These are phyloP conservation scores for Sutorius australiensis DNA, from an alignment of 768 basidiomycete species.

Conservation along the genomic window DNA sequence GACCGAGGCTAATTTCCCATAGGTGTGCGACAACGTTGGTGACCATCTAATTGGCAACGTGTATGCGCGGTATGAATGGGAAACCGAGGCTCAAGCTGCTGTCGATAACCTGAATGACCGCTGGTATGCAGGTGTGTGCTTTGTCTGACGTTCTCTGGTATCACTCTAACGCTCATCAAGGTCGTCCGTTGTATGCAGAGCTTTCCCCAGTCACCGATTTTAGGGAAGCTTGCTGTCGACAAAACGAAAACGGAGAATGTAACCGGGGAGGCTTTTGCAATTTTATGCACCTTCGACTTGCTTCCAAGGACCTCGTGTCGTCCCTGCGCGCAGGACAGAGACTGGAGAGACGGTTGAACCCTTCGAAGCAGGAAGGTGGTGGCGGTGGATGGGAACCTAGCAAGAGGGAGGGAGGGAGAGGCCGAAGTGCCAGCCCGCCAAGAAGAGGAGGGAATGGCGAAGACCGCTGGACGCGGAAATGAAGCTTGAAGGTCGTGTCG, in stretches of 20 bases:
- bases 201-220: constrained; percentile 98
- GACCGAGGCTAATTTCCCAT: not conserved
- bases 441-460: constrained; percentile 66
- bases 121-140: constrained; percentile 87
- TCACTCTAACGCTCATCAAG: constrained; percentile 36
- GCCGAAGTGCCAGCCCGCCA: constrained; percentile 70
- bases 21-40: constrained; percentile 99
- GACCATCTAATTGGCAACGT: constrained; percentile 98
- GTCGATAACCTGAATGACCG: constrained; percentile 92
- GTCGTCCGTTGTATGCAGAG: constrained; percentile 94
- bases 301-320: constrained; percentile 78
- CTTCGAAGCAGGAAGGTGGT: constrained; percentile 55
- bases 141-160: constrained; percentile 2
- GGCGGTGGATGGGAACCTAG: constrained; percentile 84
- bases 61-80: constrained; percentile 98
- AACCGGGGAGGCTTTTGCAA: constrained; percentile 98
- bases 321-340: constrained; percentile 80
- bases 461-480: constrained; percentile 74
- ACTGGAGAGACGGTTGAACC: constrained; percentile 74
- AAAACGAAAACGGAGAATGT: constrained; percentile 98
- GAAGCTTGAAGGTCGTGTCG: not conserved
- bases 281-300: constrained; percentile 94
- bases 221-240: constrained; percentile 96
- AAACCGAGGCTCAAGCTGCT: constrained; percentile 92
- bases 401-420: constrained; percentile 61